These are phyloP conservation scores for Saccharomyces hybrid DNA, from an alignment of 1,139 yeast genomes.

Conservation along the genomic window DNA sequence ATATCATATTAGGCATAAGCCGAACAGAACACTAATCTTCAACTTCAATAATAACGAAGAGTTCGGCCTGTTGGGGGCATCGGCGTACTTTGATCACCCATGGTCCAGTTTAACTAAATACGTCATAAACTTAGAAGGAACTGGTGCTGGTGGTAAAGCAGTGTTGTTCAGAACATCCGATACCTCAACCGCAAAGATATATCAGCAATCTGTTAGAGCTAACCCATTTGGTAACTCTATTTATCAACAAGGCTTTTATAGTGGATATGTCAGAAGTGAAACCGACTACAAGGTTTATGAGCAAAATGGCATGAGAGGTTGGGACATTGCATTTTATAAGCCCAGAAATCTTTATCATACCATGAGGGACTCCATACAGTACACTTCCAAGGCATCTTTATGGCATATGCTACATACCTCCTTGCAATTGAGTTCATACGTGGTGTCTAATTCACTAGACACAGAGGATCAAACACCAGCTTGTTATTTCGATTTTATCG, in stretches of 20 bases:
- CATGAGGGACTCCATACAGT: conserved; percentile 56
- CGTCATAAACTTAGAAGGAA: conserved; percentile 86
- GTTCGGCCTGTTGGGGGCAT: conserved; percentile 80
- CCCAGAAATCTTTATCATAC: conserved; percentile 86
- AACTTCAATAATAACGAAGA: conserved; percentile 90
- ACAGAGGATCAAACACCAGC: conserved; percentile 38
- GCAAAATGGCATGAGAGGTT: conserved; percentile 65
- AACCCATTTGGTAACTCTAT: conserved; percentile 73
- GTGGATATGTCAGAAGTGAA: conserved; percentile 65
- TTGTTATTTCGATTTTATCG: conserved; percentile 55
- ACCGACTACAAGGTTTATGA: conserved; percentile 77
- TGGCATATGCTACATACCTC: conserved; percentile 79
- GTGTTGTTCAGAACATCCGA: conserved; percentile 79
- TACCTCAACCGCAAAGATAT: conserved; percentile 58
- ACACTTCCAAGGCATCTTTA: conserved; percentile 52
- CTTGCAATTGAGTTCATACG: conserved; percentile 45
- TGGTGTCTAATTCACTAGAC: conserved; percentile 34
- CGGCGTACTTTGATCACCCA: conserved; percentile 63
- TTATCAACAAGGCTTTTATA: conserved; percentile 75
- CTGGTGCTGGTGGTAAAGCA: conserved; percentile 90
- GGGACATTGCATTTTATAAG: conserved; percentile 67
- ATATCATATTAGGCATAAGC: conserved; percentile 41
- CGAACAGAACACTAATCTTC: conserved; percentile 64
- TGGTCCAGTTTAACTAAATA: conserved; percentile 60
- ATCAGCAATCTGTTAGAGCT: conserved; percentile 35